A percentile compares a stretch with the other conserved stretches of the same genome.
Evolutionary conservation across 2,329 filamentous ascomycete species (phyloP).

Genomic region (Xylaria multiplex): DNA sequence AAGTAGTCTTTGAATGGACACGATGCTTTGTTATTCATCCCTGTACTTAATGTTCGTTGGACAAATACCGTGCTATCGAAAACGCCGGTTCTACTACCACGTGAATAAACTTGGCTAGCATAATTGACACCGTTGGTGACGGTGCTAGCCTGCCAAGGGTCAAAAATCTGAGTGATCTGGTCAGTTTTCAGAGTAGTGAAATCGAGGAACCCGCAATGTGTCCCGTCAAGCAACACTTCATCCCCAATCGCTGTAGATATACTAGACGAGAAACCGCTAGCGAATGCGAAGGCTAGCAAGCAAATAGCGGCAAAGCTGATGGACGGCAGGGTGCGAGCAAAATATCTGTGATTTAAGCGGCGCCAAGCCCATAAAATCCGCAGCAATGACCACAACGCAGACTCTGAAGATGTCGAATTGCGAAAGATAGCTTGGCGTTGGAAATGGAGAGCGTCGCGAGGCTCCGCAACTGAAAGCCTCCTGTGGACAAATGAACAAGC

Average conservation of each 20-base stretch:
- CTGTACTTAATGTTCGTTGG: neutral
- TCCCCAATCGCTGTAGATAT: slow-evolving; percentile 16
- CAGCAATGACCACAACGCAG: slow-evolving; percentile 1
- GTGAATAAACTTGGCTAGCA: slow-evolving; percentile 9
- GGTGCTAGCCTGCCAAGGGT: neutral
- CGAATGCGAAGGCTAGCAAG: neutral
- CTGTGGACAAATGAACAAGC: slow-evolving; percentile 11
- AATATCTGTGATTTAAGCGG: neutral
- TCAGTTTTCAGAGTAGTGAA: no score
- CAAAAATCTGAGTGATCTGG: no score
- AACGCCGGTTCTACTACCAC: neutral
- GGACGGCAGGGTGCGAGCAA: neutral
- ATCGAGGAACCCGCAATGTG: slow-evolving; percentile 5
- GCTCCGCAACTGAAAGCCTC: neutral
- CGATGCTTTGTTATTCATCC: neutral
- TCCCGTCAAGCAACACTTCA: slow-evolving; percentile 9
- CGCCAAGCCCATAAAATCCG: slow-evolving; percentile 16
- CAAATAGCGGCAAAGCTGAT: neutral
- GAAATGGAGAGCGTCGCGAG: slow-evolving; percentile 7
- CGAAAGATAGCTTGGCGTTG: slow-evolving; percentile 21
- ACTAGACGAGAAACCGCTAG: slow-evolving; percentile 14
- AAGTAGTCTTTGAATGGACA: slow-evolving; percentile 16
- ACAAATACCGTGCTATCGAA: neutral
- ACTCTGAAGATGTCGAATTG: slow-evolving; percentile 7
- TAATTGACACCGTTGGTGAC: slow-evolving; percentile 7